Evolutionary conservation across 2,329 filamentous ascomycete genomes (phyloP), one percentile per base, ranked within the genome.

Genomic region (Aspergillus melleus): DNA sequence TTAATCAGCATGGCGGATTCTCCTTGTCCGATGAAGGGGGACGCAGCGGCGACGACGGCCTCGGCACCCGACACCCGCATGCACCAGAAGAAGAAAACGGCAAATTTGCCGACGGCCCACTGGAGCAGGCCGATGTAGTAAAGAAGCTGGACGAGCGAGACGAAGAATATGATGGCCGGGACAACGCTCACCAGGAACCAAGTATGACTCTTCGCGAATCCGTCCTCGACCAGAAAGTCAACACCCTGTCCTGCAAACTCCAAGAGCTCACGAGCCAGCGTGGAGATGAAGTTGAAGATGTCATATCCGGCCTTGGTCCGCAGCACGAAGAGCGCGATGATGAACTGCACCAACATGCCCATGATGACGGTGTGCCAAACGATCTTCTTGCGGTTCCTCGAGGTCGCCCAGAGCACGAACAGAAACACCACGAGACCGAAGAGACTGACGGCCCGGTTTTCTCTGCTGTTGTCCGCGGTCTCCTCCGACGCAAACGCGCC

Each of bases 121-220:
- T 96, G 92, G 55, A 96, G 80, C 64, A 92, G 82, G 2, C 90
- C 90, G 68, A 88, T 83, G 80, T 93, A 90, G 80, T 91, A 96
- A 49, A 96, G 77, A 14, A 96, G 85, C 77, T 96, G 90, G 26
- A 96, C 91, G n/a, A 96, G 82, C 1, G 92, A 87, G 60, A 96
- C 90, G 86, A 97, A 96, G 86, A 96, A 97, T 80, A 96, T 91
- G 77, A 97, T 96, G 69, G 93, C 88, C 0, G 93, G 92, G n/a
- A 96, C 83, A 63, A 96, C 92, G 53, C 83, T 80, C 53, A 89
- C 83, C 64, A 96, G 82, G 84, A 96, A 96, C 84, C 84, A 92
- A 4, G 69, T 53, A n/a, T 72, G 71, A 1, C 82, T 3, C 79
- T 71, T 6, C 81, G 79, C 8, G 50, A 76, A 75, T 2, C 75